Evolutionary conservation across 1,284 basidiomycete genomes (phyloP), one percentile per base, ranked within the genome.

Genomic region (Cutaneotrichosporon cutaneum): DNA sequence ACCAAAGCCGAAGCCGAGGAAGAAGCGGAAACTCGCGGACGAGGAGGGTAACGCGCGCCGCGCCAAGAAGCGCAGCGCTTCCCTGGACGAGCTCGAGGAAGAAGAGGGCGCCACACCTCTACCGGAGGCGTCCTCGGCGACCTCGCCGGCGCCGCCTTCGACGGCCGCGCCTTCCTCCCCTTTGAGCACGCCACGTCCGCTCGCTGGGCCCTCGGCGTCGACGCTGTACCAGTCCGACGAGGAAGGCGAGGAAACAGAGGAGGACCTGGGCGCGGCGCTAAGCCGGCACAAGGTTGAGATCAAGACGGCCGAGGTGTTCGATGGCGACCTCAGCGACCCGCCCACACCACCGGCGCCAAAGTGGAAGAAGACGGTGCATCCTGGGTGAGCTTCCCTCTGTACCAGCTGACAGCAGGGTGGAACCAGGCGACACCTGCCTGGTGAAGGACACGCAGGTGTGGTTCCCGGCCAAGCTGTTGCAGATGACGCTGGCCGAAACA

Each of bases 401-500:
- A 9, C 26, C 10, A n/a, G 42, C 54, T 56, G 27, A 56, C 42
- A 5, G 22, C 50, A 62, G 61, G 21, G 53, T 59, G 22, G 42
- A 47, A 26, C 9, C 39, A 4, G 53, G 57, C 7, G 54, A 51
- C 27, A 45, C 62, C 6, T 59, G 58, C 35, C 30, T 59, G 21
- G 39, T 56, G 9, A 56, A 56, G 35, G 39, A 48, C 3, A 33
- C 27, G 42, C 54, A 24, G 5, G n/a, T 39, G 10, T 63, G 48
- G 48, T 60, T 56, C 26, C 21, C 61, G 7, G 64, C 58, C 30
- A 42, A 57, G 21, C 56, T 68, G 1, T 10, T 63, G 4, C 54
- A 27, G 5, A 71, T 66, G 54, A 13, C 51, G 0, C 66, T 70
- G 0, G 68, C 68, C 10, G 32, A 56, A 16, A 63, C 26, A 14